Evolutionary conservation across 2,329 filamentous ascomycete genomes (phyloP).

Genomic region (Cordyceps cateniannulata): DNA sequence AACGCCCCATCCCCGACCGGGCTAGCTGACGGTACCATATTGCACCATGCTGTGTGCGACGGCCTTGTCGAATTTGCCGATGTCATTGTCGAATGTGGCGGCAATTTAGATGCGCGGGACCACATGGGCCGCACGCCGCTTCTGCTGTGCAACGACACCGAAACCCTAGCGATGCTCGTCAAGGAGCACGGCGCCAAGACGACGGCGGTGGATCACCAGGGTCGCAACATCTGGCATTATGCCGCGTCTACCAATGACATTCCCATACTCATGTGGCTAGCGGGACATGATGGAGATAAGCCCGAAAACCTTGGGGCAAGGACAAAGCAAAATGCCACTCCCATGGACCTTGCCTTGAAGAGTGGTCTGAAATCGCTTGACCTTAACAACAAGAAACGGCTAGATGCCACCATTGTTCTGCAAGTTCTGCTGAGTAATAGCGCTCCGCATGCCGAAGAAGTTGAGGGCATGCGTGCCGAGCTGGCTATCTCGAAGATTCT

Average conservation of each 20-base stretch:
- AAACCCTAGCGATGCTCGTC: constrained; percentile 23
- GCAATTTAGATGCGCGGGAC: constrained; percentile 24
- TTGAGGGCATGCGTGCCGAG: not conserved
- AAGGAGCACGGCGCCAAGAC: constrained; percentile 21
- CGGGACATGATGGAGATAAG: constrained; percentile 23
- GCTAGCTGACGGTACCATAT: constrained; percentile 20
- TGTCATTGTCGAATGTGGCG: constrained; percentile 21
- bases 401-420: not conserved
- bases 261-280: constrained; percentile 24
- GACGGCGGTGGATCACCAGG: constrained; percentile 23
- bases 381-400: not conserved
- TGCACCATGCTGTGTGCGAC: constrained; percentile 26
- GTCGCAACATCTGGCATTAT: constrained; percentile 33
- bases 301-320: constrained; percentile 21
- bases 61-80: constrained; percentile 22
- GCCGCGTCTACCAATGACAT: constrained; percentile 27
- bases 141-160: constrained; percentile 25
- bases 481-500: constrained; percentile 1
- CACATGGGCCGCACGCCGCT: constrained; percentile 27
- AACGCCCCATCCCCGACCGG: constrained; percentile 17
- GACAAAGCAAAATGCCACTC: constrained; percentile 21
- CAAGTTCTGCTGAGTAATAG: constrained; percentile 1
- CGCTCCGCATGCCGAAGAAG: not conserved
- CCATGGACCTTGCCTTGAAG: constrained; percentile 25
- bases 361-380: not conserved